These are phyloP conservation scores for Silene conica DNA, from an alignment of 148 eudicot species.

Conservation along the genomic window DNA sequence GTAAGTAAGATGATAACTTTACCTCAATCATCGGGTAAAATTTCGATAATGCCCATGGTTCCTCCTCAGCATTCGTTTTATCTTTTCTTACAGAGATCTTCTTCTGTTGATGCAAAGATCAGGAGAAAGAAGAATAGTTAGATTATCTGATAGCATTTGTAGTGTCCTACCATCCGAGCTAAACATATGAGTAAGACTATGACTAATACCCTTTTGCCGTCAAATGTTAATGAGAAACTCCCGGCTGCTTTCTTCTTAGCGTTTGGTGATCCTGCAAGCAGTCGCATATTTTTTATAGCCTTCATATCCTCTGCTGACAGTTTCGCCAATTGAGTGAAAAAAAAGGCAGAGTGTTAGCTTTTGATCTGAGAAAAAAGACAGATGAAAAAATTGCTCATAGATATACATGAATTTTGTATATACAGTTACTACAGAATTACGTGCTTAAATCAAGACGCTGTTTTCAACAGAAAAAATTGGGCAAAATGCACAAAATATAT, in stretches of 20 bases:
- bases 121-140: constrained; percentile 9
- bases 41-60: constrained; percentile 80
- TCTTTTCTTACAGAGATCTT: constrained; percentile 83
- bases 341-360: background rate
- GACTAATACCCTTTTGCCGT: constrained; percentile 65
- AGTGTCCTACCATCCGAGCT: constrained; percentile 8
- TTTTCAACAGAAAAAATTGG: too few relatives aligned
- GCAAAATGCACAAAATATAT: too few relatives aligned
- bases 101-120: constrained; percentile 41
- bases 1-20: constrained; percentile 10
- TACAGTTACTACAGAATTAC: too few relatives aligned
- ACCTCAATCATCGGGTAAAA: constrained; percentile 97
- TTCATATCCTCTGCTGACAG: constrained; percentile 70
- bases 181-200: constrained; percentile 6
- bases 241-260: constrained; percentile 48
- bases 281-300: constrained; percentile 72
- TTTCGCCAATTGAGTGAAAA: constrained; percentile 66
- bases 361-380: background rate
- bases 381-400: too few relatives aligned
- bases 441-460: too few relatives aligned
- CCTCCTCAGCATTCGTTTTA: constrained; percentile 67
- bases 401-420: too few relatives aligned
- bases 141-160: background rate
- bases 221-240: constrained; percentile 86
- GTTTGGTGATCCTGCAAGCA: constrained; percentile 58